Evolutionary conservation across 352 stramenopile species (phyloP), one percentile per base, ranked within the genome.

Genomic region (Phytophthora fragariaefolia): DNA sequence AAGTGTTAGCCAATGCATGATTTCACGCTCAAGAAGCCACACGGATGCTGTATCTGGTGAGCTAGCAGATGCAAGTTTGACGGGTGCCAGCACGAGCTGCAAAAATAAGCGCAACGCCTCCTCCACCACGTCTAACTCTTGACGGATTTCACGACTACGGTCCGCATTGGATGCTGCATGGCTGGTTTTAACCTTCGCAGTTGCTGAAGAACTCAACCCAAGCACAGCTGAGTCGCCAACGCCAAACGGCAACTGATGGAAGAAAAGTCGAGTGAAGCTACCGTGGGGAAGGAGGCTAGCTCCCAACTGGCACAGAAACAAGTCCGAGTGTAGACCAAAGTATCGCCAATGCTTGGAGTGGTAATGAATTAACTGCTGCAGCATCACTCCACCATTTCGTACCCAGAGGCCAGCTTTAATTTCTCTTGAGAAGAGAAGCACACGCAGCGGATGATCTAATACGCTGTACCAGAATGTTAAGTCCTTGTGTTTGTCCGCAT

Each of bases 291-390:
- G 73, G 34, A 88, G 27, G 15, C 80, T 63, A 3, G 83, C 79
- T 18, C 73, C 80, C 6, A 93, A 28, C 38, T 95, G 87, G 23
- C 75, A 82, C 2, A 92, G 30, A 27, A 90, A 95, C 40, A 93
- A 38, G 57, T 95, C 87, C 2, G 77, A 84, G 53, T 93, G 82
- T 10, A 95, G 75, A 13, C 87, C 87, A 49, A 81, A 89, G 57
- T 82, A 92, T 10, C 87, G 77, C 87, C 87, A 95, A 46, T 95
- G 84, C 57, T 90, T 91, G 8, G 84, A 89, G 66, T 90, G 82
- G 50, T 93, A 95, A 55, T 95, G 87, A 20, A 84, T 78, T 23
- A 95, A 68, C 49, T 95, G 87, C 48, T 93, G 84, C 64, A 84
- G 79, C 87, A 95, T 95, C 13, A 84, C 82, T 34, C 83, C 89